These are phyloP conservation scores for Shiraia bambusicola DNA, from an alignment of 2,329 filamentous ascomycete species.

Conservation along the genomic window DNA sequence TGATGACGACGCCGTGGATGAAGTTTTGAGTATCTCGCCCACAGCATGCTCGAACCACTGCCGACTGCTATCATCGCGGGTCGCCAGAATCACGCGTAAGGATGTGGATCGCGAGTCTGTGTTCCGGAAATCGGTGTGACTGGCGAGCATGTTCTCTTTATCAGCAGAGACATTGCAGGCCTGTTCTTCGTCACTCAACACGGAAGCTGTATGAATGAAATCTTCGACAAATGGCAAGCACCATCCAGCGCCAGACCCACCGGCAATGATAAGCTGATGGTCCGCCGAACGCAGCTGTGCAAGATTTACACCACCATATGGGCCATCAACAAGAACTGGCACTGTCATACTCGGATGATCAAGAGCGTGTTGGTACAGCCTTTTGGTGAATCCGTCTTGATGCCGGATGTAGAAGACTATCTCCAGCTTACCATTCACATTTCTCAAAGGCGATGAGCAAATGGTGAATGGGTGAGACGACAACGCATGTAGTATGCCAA, in stretches of 20 bases:
- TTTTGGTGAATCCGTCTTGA: constrained; percentile 53
- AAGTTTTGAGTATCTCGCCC: constrained; percentile 26
- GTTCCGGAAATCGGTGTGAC: not conserved
- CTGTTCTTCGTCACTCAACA: not conserved
- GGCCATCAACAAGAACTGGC: constrained; percentile 58
- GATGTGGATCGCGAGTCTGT: constrained; percentile 10
- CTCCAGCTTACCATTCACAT: constrained; percentile 22
- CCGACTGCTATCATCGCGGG: constrained; percentile 37
- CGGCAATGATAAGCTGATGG: constrained; percentile 52
- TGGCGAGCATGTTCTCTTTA: not conserved
- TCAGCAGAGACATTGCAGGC: not conserved
- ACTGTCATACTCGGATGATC: constrained; percentile 30
- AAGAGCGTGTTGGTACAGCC: constrained; percentile 32
- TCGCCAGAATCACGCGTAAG: constrained; percentile 40
- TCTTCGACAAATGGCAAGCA: constrained; percentile 52
- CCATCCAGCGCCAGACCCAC: constrained; percentile 60
- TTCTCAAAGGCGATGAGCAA: constrained; percentile 48
- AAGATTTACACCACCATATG: constrained; percentile 56
- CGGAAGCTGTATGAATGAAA: constrained; percentile 9
- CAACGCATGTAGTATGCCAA: constrained; percentile 45
- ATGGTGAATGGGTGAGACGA: constrained; percentile 59
- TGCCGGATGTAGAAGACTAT: constrained; percentile 58
- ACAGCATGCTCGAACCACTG: constrained; percentile 42
- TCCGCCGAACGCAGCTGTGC: constrained; percentile 38
- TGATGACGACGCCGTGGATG: constrained; percentile 10